Evolutionary conservation across 441 rosid genomes (phyloP), one percentile per base, ranked within the genome.

Genomic region (Populus hybrid): DNA sequence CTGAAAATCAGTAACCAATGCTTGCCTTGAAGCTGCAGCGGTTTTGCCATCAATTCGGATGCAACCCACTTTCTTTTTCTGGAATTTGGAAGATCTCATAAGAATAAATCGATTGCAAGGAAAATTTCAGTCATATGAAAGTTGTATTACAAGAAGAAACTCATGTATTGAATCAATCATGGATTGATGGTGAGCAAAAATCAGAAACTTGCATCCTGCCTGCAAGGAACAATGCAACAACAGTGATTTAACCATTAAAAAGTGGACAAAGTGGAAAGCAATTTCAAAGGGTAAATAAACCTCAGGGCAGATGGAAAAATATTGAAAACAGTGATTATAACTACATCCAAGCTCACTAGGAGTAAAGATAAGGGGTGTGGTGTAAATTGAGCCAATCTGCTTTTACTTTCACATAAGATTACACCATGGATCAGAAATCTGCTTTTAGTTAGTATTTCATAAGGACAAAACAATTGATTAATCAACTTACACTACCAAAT

Each of bases 131-230:
- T 61, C 73, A 68, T 26, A 75, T 50, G 77, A 42, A 23, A 75
- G 75, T 67, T 82, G 76, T 65, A 93, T 90, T 92, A 95, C 98
- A 73, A 83, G 86, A 79, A 96, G 89, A 89, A 86, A 93, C 79
- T 91, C 83, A 76, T 94, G 94, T 81, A 96, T 81, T 69, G 97
- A 86, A n/a, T 91, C 91, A 73, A 94, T 91, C 99, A 95, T 95
- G 76, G 92, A 82, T 75, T 80, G 91, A 81, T 95, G 99, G 81
- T 94, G 97, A 2, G 98, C 99, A 91, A 94, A 95, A 79, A 94
- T 87, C 42, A 95, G 87, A 89, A 95, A 95, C 84, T 95, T 95
- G 93, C 98, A 94, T 77, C 91, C 95, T 63, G 97, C 99, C 99
- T 96, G 92, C 88, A 90, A 76, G 50, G 80, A 82, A 76, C 50